These are phyloP conservation scores for Aspergillus sp. DNA, from an alignment of 2,329 filamentous ascomycete genomes.

Conservation along the genomic window DNA sequence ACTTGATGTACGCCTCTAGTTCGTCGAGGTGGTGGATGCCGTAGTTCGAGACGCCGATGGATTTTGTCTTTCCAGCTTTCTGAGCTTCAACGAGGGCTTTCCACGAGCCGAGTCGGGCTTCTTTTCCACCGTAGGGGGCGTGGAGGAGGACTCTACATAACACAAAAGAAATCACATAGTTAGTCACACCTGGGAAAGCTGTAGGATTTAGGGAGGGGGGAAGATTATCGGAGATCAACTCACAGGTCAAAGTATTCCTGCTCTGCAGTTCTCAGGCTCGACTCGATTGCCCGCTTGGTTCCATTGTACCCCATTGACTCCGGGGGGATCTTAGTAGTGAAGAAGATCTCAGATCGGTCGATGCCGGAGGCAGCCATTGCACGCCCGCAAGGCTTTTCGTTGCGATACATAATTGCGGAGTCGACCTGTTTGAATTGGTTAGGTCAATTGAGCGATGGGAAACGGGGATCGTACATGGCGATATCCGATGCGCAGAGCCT, in stretches of 20 bases:
- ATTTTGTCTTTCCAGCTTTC: slow-evolving; percentile 66
- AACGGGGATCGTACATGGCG: slow-evolving; percentile 27
- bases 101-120: slow-evolving; percentile 71
- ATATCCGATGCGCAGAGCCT: slow-evolving; percentile 31
- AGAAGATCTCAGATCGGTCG: slow-evolving; percentile 70
- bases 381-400: slow-evolving; percentile 68
- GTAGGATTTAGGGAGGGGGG: neutral
- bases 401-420: slow-evolving; percentile 66
- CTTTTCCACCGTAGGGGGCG: slow-evolving; percentile 72
- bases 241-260: slow-evolving; percentile 75
- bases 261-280: slow-evolving; percentile 61
- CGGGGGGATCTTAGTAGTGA: slow-evolving; percentile 74
- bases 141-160: slow-evolving; percentile 62
- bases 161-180: neutral
- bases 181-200: neutral
- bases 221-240: neutral
- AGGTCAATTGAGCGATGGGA: neutral
- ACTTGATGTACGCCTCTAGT: slow-evolving; percentile 53
- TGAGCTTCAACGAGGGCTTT: slow-evolving; percentile 75
- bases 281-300: slow-evolving; percentile 64
- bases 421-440: slow-evolving; percentile 44
- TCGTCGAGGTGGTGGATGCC: slow-evolving; percentile 74
- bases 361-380: slow-evolving; percentile 62
- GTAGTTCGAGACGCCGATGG: slow-evolving; percentile 76
- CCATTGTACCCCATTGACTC: slow-evolving; percentile 65